Conservation (phyloP, 371 early-diverging fungal species). For the Mortierella sp. region DNA sequence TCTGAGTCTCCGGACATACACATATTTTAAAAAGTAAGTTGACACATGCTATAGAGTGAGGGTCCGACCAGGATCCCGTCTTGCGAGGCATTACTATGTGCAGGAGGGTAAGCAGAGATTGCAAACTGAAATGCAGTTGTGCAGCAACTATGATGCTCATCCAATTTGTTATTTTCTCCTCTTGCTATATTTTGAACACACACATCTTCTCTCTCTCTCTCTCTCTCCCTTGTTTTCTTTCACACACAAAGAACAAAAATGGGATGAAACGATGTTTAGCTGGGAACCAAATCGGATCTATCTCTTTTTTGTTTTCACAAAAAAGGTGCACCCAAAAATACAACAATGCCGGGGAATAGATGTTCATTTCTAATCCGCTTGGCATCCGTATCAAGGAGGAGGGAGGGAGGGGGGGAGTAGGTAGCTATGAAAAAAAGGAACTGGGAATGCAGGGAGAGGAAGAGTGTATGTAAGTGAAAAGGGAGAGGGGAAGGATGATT, state of each 20-base stretch:
- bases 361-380: background rate
- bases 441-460: background rate
- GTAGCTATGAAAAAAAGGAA: background rate
- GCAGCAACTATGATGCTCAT: background rate
- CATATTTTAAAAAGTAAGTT: no score
- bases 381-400: background rate
- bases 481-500: no score
- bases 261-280: constrained; percentile 1
- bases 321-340: background rate
- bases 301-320: background rate
- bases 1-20: background rate
- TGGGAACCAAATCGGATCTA: background rate
- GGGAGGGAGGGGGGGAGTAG: background rate
- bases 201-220: no score
- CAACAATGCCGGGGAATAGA: background rate
- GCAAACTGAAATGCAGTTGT: no score
- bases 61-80: background rate
- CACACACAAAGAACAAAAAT: background rate
- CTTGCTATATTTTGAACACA: background rate
- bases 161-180: background rate
- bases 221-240: no score
- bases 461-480: no score
- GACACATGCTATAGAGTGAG: background rate
- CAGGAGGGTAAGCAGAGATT: background rate
- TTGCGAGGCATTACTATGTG: background rate